Evolutionary conservation across 805 yeast genomes (phyloP), one percentile per base, ranked within the genome.

Genomic region (Vanderwaltozyma tropicalis): DNA sequence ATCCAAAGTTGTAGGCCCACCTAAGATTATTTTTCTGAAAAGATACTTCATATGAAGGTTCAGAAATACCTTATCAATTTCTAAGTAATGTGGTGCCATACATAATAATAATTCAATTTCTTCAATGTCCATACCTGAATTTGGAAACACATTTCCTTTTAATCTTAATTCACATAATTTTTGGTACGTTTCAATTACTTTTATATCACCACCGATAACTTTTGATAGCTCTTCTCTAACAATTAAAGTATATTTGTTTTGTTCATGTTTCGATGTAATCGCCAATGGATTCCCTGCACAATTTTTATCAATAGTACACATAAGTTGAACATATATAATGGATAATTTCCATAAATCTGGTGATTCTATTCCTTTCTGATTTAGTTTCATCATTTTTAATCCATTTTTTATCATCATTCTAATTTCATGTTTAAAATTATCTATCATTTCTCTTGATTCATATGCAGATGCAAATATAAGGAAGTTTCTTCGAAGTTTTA

Each of bases 191-290:
- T 49, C 52, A 27, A 45, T 37, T 10, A 46, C 20, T 25, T 37
- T 44, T 7, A 48, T 21, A 14, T 44, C 29, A 3, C 53, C 53
- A 11, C 46, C 50, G 7, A 49, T 19, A 10, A 27, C 18, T n/a
- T 24, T 28, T 19, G 19, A 8, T 8, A 22, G 7, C 30, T 25
- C 28, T 32, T 41, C 17, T 27, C 30, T 17, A 8, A 31, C 19
- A 4, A 29, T 22, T 4, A 35, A 32, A 9, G 28, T 25, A n/a
- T 26, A 33, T n/a, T 17, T 14, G 9, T 37, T 19, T 4, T 15
- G 12, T 15, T 36, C 28, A 12, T 34, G 29, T 7, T 15, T 12
- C 11, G 7, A 39, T 32, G 29, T n/a, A 27, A 11, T 27, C 7
- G 12, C 25, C 25, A 8, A 8, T 11, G 10, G 7, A 11, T 22